These are phyloP conservation scores for Aegilops tauschii DNA, from an alignment of 176 grass and related monocot genomes.

Conservation along the genomic window DNA sequence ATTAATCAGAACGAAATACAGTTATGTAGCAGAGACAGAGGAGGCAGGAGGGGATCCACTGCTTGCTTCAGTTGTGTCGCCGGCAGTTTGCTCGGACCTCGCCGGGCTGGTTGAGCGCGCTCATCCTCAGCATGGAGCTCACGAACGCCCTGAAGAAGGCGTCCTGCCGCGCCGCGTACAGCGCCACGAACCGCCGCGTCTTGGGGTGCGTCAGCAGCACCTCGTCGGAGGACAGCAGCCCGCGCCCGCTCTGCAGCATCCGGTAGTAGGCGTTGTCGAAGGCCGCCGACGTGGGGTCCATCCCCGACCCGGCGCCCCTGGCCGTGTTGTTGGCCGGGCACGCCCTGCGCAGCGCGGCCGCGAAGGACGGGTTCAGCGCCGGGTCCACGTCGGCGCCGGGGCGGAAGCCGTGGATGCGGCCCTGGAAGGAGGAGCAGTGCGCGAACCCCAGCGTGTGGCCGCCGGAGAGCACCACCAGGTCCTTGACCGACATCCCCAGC, in stretches of 20 bases:
- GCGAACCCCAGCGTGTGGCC: conserved; percentile 91
- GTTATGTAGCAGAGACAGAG: too few relatives aligned
- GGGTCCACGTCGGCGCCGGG: conserved; percentile 39
- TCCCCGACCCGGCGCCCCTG: conserved; percentile 44
- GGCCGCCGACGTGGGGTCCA: conserved; percentile 55
- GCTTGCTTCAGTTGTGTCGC: conserved; percentile 11
- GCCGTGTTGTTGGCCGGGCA: conserved; percentile 76
- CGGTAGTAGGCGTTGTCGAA: conserved; percentile 93
- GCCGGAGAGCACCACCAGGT: conserved; percentile 79
- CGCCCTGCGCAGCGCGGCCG: conserved; percentile 42
- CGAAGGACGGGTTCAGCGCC: conserved; percentile 61
- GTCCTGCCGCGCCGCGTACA: conserved; percentile 60
- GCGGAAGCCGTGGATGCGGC: conserved; percentile 53
- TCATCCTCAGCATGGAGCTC: conserved; percentile 79
- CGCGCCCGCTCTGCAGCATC: conserved; percentile 53
- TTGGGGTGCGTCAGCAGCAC: conserved; percentile 76
- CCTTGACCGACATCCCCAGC: conserved; percentile 63
- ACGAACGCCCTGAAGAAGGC: conserved; percentile 61
- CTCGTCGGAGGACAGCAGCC: conserved; percentile 71
- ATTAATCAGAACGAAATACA: too few relatives aligned
- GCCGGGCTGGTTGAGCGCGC: conserved; percentile 51
- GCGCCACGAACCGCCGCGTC: conserved; percentile 47
- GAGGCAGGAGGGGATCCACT: neutral
- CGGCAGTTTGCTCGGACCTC: conserved; percentile 82
- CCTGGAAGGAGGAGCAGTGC: conserved; percentile 90